Conservation (phyloP, 2,329 filamentous ascomycete genomes). For the Dactylellina haptotyla region DNA sequence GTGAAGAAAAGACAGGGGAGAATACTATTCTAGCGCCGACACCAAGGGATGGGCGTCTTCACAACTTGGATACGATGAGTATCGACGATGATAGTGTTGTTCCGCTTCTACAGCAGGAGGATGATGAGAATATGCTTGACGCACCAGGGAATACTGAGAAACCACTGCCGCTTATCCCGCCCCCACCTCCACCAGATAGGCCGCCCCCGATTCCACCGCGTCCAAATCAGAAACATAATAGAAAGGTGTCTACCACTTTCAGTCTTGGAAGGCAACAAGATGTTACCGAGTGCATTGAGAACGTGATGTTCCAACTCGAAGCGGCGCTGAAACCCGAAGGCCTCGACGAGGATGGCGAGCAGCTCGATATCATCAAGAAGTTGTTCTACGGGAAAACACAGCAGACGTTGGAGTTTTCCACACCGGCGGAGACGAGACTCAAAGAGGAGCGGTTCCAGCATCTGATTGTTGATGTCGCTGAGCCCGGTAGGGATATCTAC, state of each 20-base stretch:
- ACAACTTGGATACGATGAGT: slow-evolving; percentile 29
- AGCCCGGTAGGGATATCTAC: slow-evolving; percentile 75
- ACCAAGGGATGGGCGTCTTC: slow-evolving; percentile 2
- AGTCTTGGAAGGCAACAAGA: slow-evolving; percentile 83
- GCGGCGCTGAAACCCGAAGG: slow-evolving; percentile 81
- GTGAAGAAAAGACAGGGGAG: slow-evolving; percentile 11
- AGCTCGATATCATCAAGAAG: slow-evolving; percentile 81
- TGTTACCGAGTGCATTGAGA: slow-evolving; percentile 93
- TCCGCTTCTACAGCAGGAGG: slow-evolving; percentile 54
- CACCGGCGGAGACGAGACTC: slow-evolving; percentile 65
- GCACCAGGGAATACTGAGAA: slow-evolving; percentile 43
- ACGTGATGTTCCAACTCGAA: slow-evolving; percentile 88
- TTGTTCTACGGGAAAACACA: slow-evolving; percentile 66
- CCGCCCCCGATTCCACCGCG: slow-evolving; percentile 71
- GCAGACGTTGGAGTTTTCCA: slow-evolving; percentile 58
- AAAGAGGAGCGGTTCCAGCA: slow-evolving; percentile 73
- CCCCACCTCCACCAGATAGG: slow-evolving; percentile 61
- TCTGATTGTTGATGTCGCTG: slow-evolving; percentile 70
- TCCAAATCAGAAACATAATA: slow-evolving; percentile 61
- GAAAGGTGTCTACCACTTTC: slow-evolving; percentile 63
- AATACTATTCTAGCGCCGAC: slow-evolving; percentile 22
- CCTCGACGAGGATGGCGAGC: slow-evolving; percentile 75
- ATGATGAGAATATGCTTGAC: slow-evolving; percentile 59
- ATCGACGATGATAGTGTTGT: slow-evolving; percentile 41
- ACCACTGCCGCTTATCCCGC: slow-evolving; percentile 53